A percentile compares a stretch with the other conserved stretches of the same genome.
phyloP scores from a whole-genome alignment of 495 filamentous ascomycete genomes.

The Letharia lupina region DNA sequence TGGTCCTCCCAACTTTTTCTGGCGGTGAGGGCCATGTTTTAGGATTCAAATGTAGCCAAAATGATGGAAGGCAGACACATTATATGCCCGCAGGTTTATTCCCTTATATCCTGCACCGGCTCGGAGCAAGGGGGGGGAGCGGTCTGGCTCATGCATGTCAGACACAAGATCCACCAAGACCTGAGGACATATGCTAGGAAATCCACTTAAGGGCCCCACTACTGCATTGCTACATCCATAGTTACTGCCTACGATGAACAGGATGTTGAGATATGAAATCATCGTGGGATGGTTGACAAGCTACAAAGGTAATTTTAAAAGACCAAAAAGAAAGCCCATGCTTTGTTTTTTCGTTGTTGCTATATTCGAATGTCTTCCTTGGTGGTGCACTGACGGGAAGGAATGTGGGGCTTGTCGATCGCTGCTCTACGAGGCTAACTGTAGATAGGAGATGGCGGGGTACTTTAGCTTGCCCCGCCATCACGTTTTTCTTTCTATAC shows the following conservation, averaged over 20 bases:
- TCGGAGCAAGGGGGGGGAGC: background rate
- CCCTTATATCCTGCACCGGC: background rate
- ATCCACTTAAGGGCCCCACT: background rate
- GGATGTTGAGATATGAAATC: no score
- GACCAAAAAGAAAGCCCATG: no score
- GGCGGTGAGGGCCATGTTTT: background rate
- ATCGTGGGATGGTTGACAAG: no score
- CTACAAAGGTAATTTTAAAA: no score
- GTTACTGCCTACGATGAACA: no score
- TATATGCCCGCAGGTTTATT: background rate
- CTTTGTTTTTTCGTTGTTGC: no score
- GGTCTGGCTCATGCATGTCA: background rate
- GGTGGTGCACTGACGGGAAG: no score
- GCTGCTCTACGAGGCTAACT: no score
- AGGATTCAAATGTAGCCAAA: background rate
- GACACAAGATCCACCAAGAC: background rate
- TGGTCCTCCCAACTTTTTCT: background rate
- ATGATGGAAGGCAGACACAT: background rate
- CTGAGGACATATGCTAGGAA: background rate
- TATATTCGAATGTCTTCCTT: no score
- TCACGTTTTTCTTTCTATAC: background rate
- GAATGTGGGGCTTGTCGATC: no score
- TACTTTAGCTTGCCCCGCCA: conserved; percentile 1
- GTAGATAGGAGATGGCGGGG: background rate
- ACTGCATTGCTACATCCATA: no score